These are phyloP conservation scores for Gastrodia elata DNA, from an alignment of 106 monocot species.

Conservation along the genomic window DNA sequence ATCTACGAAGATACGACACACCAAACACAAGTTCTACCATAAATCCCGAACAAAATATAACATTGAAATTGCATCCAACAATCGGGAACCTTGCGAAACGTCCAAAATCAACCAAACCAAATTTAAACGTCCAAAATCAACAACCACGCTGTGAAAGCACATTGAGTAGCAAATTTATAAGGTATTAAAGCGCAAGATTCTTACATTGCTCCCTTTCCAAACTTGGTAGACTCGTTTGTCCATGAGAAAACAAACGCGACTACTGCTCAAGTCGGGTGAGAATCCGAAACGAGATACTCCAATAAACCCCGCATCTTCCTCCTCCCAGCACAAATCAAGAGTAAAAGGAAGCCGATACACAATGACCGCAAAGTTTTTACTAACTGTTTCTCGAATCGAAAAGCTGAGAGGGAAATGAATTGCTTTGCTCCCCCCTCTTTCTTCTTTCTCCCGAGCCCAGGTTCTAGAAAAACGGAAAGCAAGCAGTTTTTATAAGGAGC, in stretches of 20 bases:
- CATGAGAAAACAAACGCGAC: not conserved
- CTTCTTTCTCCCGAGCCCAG: not conserved
- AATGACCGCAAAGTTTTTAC: not conserved
- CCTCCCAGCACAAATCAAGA: conserved; percentile 1
- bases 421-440: not conserved
- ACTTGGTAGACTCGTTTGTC: conserved; percentile 30
- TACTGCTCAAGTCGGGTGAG: not conserved
- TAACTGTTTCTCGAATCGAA: not conserved
- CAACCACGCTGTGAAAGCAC: not conserved
- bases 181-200: not conserved
- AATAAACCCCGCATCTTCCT: conserved; percentile 1
- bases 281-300: conserved; percentile 5
- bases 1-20: not conserved
- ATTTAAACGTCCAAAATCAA: not conserved
- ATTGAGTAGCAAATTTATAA: not conserved
- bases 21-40: not conserved
- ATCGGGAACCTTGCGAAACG: not conserved
- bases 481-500: not conserved
- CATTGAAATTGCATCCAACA: not conserved
- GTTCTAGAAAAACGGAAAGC: not conserved
- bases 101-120: not conserved
- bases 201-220: conserved; percentile 39
- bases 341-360: not conserved
- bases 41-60: not conserved
- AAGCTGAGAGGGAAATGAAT: conserved; percentile 2